Base-by-base conservation (phyloP, 163 green algal species). In the Chloroidium sp. region DNA sequence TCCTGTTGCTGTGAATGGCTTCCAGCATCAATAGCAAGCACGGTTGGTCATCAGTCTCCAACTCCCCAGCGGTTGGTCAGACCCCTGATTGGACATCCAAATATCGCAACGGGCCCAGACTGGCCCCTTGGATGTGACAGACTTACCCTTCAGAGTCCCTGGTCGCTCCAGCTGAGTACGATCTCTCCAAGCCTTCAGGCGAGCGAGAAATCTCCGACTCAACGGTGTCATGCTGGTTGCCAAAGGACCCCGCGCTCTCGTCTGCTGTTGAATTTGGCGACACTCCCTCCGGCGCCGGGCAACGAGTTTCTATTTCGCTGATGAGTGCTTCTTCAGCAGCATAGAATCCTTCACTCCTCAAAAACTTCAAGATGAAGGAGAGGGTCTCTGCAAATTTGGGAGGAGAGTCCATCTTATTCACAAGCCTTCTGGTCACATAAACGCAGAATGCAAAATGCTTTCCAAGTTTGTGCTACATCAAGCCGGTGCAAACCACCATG, bases 301-400 rank as follows among this genome's bases (percentile, higher is more conserved):
- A 84, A 59, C 83, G 80, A 68, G 80, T 84, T 69, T 87, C 83
- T 2, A 87, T 81, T 62, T 87, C 83, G 6, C 83, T 13, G 1
- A 83, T 36, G 14, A 87, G 80, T 1, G 80, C 80, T 13, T 83
- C 83, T 78, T 87, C 83, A 61, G 83, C 80, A 14, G 77, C 77
- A 10, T 87, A 87, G 36, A 87, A 79, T 0, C 83, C 83, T 64
- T 87, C 75, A 6, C 69, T 79, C 6, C 80, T 80, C 68, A 87
- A 68, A 13, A 87, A 83, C 0, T 84, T 74, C 0, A 84, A 68
- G 57, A 87, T 81, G 78, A 76, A 83, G 61, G 75, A 75, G 0
- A 87, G 58, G 8, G 80, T 87, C 76, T 84, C 76, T 1, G 4
- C 2, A 3, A 59, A 64, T 3, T 4, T 4, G 2, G 74, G 74